Percentiles rank a stretch among this genome's conserved stretches.
phyloP scores from a whole-genome alignment of 2,329 filamentous ascomycete species.

The Fusarium devonianum region DNA sequence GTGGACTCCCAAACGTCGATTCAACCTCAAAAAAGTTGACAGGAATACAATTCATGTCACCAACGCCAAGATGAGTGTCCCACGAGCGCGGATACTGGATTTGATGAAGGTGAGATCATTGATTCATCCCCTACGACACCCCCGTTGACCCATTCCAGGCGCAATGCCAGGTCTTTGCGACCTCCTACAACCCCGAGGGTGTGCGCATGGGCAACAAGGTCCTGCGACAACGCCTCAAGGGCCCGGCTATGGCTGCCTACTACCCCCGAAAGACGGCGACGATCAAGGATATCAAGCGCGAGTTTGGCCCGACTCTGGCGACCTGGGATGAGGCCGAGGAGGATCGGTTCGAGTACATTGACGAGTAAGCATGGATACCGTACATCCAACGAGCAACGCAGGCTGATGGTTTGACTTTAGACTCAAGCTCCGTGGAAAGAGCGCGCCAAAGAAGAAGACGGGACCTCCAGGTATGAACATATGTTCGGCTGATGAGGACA shows the following conservation, averaged over 20 bases:
- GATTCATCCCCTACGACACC: not conserved
- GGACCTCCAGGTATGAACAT: slow-evolving; percentile 50
- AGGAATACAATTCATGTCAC: slow-evolving; percentile 33
- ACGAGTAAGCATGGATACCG: slow-evolving; percentile 57
- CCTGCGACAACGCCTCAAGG: slow-evolving; percentile 84
- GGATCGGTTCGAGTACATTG: slow-evolving; percentile 78
- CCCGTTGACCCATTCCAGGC: slow-evolving; percentile 59
- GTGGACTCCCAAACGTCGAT: slow-evolving; percentile 40
- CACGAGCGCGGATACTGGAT: slow-evolving; percentile 69
- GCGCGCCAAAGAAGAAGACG: slow-evolving; percentile 87
- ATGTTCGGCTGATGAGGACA: not conserved
- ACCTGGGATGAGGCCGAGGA: slow-evolving; percentile 79
- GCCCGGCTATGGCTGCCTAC: slow-evolving; percentile 84
- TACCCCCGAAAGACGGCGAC: slow-evolving; percentile 81
- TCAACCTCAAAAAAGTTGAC: slow-evolving; percentile 41
- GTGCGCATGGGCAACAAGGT: slow-evolving; percentile 90
- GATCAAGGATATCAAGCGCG: slow-evolving; percentile 75
- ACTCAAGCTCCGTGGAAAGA: slow-evolving; percentile 82
- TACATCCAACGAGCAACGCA: not conserved
- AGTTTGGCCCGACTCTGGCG: slow-evolving; percentile 70
- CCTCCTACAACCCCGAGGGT: slow-evolving; percentile 86
- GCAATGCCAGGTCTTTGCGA: slow-evolving; percentile 91
- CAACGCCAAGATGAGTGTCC: slow-evolving; percentile 64
- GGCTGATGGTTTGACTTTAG: slow-evolving; percentile 53
- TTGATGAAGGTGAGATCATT: slow-evolving; percentile 74